phyloP scores from a whole-genome alignment of 352 stramenopile species.

The Phytophthora pseudosyringae region DNA sequence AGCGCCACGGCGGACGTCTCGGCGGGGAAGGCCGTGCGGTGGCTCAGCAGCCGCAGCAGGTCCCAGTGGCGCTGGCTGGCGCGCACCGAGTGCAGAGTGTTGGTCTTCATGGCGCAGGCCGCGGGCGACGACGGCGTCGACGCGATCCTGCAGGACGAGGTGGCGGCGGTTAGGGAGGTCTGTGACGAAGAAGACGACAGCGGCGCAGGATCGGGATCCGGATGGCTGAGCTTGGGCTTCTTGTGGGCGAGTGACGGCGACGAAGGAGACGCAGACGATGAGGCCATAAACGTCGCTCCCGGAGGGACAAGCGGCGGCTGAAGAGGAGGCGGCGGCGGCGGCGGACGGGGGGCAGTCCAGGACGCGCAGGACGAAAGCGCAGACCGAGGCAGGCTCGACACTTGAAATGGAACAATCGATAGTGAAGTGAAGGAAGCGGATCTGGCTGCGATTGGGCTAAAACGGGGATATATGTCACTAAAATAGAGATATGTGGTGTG shows the following conservation, averaged over 20 bases:
- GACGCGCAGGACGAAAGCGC: too few relatives aligned
- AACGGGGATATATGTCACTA: background rate
- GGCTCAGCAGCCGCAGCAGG: constrained; percentile 63
- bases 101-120: constrained; percentile 17
- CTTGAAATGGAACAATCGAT: constrained; percentile 28
- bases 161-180: constrained; percentile 21
- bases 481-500: background rate
- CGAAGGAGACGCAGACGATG: constrained; percentile 35
- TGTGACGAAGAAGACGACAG: constrained; percentile 10
- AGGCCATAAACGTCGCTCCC: constrained; percentile 45
- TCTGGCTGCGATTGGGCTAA: background rate
- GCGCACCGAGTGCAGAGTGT: constrained; percentile 38
- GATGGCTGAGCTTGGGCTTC: constrained; percentile 52
- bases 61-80: constrained; percentile 68
- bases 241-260: constrained; percentile 48
- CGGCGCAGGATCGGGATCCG: background rate
- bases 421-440: constrained; percentile 14
- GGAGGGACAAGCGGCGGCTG: background rate
- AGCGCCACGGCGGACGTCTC: constrained; percentile 83
- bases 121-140: constrained; percentile 10
- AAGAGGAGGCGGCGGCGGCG: background rate
- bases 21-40: constrained; percentile 80
- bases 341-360: background rate
- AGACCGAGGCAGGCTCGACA: background rate
- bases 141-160: constrained; percentile 27